Base-by-base conservation (phyloP, 139 green algal species). In the Yamagishiella unicocca region DNA sequence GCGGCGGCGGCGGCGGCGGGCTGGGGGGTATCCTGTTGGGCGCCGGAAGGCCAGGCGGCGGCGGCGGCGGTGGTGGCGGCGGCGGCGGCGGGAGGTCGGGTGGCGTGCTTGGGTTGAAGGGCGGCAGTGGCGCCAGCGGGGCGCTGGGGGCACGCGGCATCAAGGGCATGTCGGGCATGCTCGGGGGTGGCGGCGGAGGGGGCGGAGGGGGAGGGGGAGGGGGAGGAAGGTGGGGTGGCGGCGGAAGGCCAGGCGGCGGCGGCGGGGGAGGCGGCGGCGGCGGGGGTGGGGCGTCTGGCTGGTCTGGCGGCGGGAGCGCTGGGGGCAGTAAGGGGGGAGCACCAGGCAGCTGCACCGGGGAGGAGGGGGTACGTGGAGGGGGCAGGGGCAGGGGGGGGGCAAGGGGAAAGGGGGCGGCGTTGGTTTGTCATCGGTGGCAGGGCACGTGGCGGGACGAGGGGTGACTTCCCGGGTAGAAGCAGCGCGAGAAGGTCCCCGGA, bases 191-290 rank as follows among this genome's bases (percentile, higher is more conserved):
- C 42, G 70, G 70, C 38, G 70, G 70, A 14, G 73, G 73, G 19
- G 73, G 73, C 46, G 73, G 73, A 0, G 73, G 73, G 6, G 73
- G 73, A 9, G 73, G 73, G 6, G 73, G 73, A n/a, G 73, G 73
- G 10, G 46, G 43, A 4, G 73, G 25, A 38, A 17, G 21, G 27
- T 38, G 29, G 9, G 73, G 42, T 45, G 73, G 45, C 29, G 73
- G 73, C 73, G 73, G 73, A 33, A 35, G 24, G 10, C 33, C 43
- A 9, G 73, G 71, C 38, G 71, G 73, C 43, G 73, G 73, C 42
- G 73, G 73, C 21, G 73, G 73, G 3, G 71, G 73, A 27, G 73
- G 73, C 0, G 73, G 73, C 2, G 73, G 73, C 31, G 73, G 73
- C 45, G 73, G 73, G 0, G 73, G 73, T 0, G 73, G 73, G 6